Evolutionary conservation across 768 basidiomycete genomes (phyloP).

Genomic region (Pluteus cervinus): DNA sequence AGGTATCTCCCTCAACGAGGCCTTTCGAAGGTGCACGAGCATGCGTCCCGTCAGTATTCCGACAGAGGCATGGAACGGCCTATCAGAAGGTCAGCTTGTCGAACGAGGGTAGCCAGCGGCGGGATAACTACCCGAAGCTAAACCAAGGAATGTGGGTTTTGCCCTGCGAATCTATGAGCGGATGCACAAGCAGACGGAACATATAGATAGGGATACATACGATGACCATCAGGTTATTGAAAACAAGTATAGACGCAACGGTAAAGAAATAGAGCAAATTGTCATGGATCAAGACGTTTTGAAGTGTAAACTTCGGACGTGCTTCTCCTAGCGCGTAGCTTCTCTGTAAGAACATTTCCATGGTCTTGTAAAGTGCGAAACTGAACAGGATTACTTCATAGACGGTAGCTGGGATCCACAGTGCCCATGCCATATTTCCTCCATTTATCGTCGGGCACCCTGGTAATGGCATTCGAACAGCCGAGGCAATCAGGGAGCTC

Average conservation of each 20-base stretch:
- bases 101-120: not conserved
- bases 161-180: slow-evolving; percentile 18
- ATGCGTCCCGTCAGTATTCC: slow-evolving; percentile 42
- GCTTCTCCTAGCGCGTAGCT: slow-evolving; percentile 16
- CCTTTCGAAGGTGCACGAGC: slow-evolving; percentile 39
- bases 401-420: slow-evolving; percentile 37
- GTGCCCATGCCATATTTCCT: slow-evolving; percentile 37
- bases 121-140: slow-evolving; percentile 29
- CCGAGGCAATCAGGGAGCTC: slow-evolving; percentile 28
- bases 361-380: slow-evolving; percentile 31
- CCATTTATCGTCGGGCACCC: slow-evolving; percentile 36
- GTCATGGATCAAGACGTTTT: slow-evolving; percentile 32
- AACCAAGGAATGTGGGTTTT: slow-evolving; percentile 44
- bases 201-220: slow-evolving; percentile 10
- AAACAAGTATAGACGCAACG: slow-evolving; percentile 30
- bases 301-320: slow-evolving; percentile 24
- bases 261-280: slow-evolving; percentile 42
- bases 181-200: not conserved
- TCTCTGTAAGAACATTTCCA: slow-evolving; percentile 15
- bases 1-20: slow-evolving; percentile 12
- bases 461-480: slow-evolving; percentile 29
- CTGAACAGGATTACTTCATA: slow-evolving; percentile 37
- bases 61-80: slow-evolving; percentile 42
- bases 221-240: slow-evolving; percentile 44
- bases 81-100: slow-evolving; percentile 8